Base-by-base conservation (phyloP, 306 rosid species). In the Crotalaria pallida region DNA sequence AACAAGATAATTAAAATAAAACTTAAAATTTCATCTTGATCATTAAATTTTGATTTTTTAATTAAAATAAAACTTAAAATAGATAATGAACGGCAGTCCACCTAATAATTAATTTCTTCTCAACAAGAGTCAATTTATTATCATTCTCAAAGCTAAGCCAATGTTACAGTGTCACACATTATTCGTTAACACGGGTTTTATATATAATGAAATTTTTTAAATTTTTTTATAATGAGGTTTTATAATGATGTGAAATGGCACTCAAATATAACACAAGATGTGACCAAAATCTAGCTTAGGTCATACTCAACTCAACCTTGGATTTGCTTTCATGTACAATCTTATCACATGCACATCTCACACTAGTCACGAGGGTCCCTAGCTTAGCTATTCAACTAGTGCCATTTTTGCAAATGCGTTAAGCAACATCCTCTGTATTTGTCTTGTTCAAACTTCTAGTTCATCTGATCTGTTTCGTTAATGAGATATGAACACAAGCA, bases 401-500 rank as follows among this genome's bases (percentile, higher is more conserved):
- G 40, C 56, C 55, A 47, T 62, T 43, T 43, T 77, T 77, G 79
- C 87, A 83, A 86, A 77, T 88, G 87, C 83, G 89, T 84, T 78
- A 88, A 91, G 96, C 89, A 91, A 88, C 92, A 85, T 82, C 88
- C 86, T 87, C 87, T 81, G 72, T 68, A 62, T 77, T 59, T 78
- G 82, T 80, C 84, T 79, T 77, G 58, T 70, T 84, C 82, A 67
- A 80, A 78, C 38, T 78, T 84, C 82, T 62, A 80, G 76, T 43
- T 78, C 77, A 23, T 22, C 59, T 48, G 36, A 44, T 49, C 57
- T 9, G n/a, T n/a, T n/a, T 27, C 2, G 5, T 21, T 4, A 23
- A 16, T 51, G 22, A 41, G 36, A 51, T 63, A 55, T 44, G 31
- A 15, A 65, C 12, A 47, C 22, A 41, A 19, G 43, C 58, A 41